These are phyloP conservation scores for Vitis hybrid DNA, from an alignment of 177 flowering plant species.

Conservation along the genomic window DNA sequence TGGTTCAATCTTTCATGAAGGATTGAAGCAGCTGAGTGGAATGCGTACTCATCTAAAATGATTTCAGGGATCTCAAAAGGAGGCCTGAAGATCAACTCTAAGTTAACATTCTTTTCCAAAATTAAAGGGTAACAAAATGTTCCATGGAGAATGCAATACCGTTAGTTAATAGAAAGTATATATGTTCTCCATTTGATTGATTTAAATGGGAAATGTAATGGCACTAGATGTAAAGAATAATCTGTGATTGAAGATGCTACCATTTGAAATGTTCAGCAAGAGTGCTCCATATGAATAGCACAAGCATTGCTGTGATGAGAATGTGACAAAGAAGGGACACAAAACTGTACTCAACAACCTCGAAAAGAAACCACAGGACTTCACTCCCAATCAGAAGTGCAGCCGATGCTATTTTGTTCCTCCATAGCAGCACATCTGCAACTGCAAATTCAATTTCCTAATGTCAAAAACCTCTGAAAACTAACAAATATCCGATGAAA, in stretches of 20 bases:
- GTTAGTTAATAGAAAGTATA: too few species aligned
- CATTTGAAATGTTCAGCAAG: conserved; percentile 26
- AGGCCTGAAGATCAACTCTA: conserved; percentile 18
- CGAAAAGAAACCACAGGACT: conserved; percentile 42
- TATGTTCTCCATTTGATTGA: too few species aligned
- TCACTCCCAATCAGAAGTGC: conserved; percentile 26
- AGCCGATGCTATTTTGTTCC: conserved; percentile 27
- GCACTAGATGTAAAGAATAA: too few species aligned
- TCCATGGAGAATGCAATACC: too few species aligned
- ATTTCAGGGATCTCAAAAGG: conserved; percentile 26
- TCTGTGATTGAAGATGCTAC: conserved; percentile 11
- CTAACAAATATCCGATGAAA: too few species aligned
- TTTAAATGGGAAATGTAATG: too few species aligned
- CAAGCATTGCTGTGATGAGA: conserved; percentile 33
- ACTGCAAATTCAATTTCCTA: conserved; percentile 22
- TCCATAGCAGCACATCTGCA: conserved; percentile 44
- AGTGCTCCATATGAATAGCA: conserved; percentile 31
- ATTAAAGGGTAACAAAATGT: too few species aligned
- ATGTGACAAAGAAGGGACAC: conserved; percentile 42
- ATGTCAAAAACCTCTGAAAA: too few species aligned
- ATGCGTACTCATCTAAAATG: conserved; percentile 15
- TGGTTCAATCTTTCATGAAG: conserved; percentile 24
- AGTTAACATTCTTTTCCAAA: too few species aligned
- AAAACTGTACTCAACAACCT: conserved; percentile 41
- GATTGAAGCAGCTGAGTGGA: conserved; percentile 19